phyloP scores from a whole-genome alignment of 2,329 filamentous ascomycete genomes.

The Chrysoporthe cubensis region DNA sequence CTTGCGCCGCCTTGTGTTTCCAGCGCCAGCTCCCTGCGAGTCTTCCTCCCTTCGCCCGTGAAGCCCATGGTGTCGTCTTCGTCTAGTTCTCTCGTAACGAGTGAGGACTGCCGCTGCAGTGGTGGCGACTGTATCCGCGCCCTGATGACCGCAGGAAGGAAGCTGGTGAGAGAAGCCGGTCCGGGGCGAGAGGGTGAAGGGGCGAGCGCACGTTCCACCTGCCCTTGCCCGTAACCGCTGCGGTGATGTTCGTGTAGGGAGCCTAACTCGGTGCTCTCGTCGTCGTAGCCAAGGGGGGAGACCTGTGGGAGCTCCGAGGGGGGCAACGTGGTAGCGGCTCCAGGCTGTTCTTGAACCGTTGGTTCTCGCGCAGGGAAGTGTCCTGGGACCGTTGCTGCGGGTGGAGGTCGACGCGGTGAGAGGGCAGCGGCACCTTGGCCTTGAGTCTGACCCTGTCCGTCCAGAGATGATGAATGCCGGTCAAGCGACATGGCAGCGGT shows the following conservation, averaged over 20 bases:
- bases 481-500: slow-evolving; percentile 33
- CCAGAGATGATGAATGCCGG: slow-evolving; percentile 33
- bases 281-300: slow-evolving; percentile 19
- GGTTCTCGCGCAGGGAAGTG: slow-evolving; percentile 9
- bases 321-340: slow-evolving; percentile 4
- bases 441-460: slow-evolving; percentile 24
- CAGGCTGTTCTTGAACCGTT: slow-evolving; percentile 10
- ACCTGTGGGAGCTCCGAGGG: slow-evolving; percentile 4
- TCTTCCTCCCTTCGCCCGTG: slow-evolving; percentile 45
- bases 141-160: slow-evolving; percentile 37
- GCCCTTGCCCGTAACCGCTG: slow-evolving; percentile 37
- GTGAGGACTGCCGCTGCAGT: slow-evolving; percentile 7
- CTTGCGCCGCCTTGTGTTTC: slow-evolving; percentile 22
- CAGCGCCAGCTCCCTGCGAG: slow-evolving; percentile 32
- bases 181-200: slow-evolving; percentile 37
- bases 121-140: slow-evolving; percentile 38
- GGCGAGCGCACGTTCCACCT: slow-evolving; percentile 27
- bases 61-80: slow-evolving; percentile 44
- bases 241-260: slow-evolving; percentile 38
- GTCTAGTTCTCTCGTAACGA: slow-evolving; percentile 27
- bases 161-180: slow-evolving; percentile 42
- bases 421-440: slow-evolving; percentile 17
- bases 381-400: not conserved
- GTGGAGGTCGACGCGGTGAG: slow-evolving; percentile 26
- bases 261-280: slow-evolving; percentile 10